Percentiles rank a stretch among this genome's conserved stretches.
phyloP scores from a whole-genome alignment of 192 early-diverging fungal species.

The Rhizophlyctis rosea region DNA sequence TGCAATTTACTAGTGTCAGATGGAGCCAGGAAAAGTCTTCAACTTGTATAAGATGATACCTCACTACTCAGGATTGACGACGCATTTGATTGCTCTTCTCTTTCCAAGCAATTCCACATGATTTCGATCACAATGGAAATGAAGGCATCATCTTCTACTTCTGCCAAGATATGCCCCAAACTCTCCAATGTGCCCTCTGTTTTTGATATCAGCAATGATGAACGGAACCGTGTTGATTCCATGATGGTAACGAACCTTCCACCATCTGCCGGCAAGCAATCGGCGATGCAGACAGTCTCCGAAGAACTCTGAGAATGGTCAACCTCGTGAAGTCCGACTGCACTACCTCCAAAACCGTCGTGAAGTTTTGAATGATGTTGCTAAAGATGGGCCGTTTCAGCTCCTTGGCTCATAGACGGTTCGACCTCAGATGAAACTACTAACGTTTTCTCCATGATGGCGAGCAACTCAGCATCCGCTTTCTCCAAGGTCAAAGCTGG shows the following conservation, averaged over 20 bases:
- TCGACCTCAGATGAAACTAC: too few relatives aligned
- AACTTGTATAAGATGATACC: not conserved
- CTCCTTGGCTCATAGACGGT: too few relatives aligned
- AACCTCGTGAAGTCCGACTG: not conserved
- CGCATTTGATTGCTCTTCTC: not conserved
- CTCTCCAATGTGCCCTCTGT: not conserved
- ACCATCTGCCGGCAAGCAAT: constrained; percentile 14
- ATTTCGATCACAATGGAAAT: constrained; percentile 17
- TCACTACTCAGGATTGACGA: constrained; percentile 1
- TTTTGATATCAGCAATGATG: not conserved
- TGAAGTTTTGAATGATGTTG: not conserved
- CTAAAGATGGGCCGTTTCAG: too few relatives aligned
- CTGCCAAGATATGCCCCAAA: not conserved
- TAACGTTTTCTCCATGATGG: not conserved
- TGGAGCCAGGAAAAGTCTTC: not conserved
- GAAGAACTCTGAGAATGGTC: constrained; percentile 8
- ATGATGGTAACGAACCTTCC: constrained; percentile 1
- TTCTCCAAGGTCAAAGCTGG: not conserved
- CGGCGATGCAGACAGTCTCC: constrained; percentile 10
- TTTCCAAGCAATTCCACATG: constrained; percentile 23
- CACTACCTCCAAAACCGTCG: not conserved
- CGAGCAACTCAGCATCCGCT: not conserved
- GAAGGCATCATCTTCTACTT: not conserved
- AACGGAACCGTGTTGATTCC: not conserved
- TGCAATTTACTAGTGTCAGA: not conserved